Base-by-base conservation (phyloP, 2,329 filamentous ascomycete genomes). In the Colletotrichum coccodes region DNA sequence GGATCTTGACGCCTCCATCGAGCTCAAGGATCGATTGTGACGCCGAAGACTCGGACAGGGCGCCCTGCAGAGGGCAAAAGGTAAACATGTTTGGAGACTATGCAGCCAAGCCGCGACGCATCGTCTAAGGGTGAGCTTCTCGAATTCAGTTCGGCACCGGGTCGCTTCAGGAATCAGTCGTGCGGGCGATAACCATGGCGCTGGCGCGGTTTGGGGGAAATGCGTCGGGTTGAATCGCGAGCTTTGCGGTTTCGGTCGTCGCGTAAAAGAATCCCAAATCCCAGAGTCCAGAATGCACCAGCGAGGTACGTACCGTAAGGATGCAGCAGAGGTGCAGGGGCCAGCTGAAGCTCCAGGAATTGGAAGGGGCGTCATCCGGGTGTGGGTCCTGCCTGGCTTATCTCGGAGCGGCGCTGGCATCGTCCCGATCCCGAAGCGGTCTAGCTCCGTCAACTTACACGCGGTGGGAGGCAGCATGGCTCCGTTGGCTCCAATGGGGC, bases 21-120 rank as follows among this genome's bases (percentile, higher is more conserved):
- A 99, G 92, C 84, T 98, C 95, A 54, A 99, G 85, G 40, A 99
- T 89, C n/a, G 96, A 98, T 79, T 98, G 94, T 71, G 94, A 97
- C 49, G 95, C 95, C 67, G 91, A 86, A 53, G 94, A 96, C 73
- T 92, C 89, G 59, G 94, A 95, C 76, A 97, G 94, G 70, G 96
- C 95, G 78, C 96, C 96, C 74, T 97, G 91, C 66, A 99, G 86
- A 53, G 96, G 91, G 76, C 93, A 97, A 82, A 98, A 98, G 73
- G 92, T 97, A 85, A 99, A 98, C 96, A 99, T 99, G 75, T 3
- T 68, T 49, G 47, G 21, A 32, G 54, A 50, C 56, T 68, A 65
- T 23, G 32, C 36, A 44, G 32, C 21, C 44, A 36, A 34, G 49
- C 64, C 54, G 61, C 16, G 28, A 65, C 38, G 54, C 65, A 68